A percentile compares a stretch with the other conserved stretches of the same genome.
Conservation (phyloP, 1,139 yeast genomes). For the Debaryomyces subglobosus region DNA sequence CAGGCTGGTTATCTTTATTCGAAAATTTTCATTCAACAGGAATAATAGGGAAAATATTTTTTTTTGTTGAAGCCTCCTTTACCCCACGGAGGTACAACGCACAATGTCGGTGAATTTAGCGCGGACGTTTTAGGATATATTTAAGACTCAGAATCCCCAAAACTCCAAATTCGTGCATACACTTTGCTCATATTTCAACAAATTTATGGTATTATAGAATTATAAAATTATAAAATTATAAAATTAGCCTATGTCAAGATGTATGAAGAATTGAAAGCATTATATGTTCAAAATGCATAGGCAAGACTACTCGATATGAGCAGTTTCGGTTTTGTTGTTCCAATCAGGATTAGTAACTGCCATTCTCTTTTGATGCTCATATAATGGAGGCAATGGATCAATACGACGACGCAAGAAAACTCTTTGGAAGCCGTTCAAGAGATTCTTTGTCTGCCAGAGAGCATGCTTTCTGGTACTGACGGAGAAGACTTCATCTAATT, state of each 20-base stretch:
- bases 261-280: conserved; percentile 7
- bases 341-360: conserved; percentile 61
- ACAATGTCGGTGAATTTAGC: no score
- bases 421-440: conserved; percentile 49
- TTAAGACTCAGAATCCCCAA: no score
- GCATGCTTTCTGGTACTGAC: conserved; percentile 60
- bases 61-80: no score
- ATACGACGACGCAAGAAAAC: conserved; percentile 42
- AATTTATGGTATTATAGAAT: no score
- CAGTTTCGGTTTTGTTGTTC: conserved; percentile 57
- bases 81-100: no score
- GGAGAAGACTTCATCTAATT: conserved; percentile 69
- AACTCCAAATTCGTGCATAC: no score
- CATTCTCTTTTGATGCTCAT: conserved; percentile 51
- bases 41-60: no score
- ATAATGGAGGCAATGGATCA: conserved; percentile 53
- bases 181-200: no score
- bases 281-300: conserved; percentile 18
- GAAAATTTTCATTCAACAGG: no score
- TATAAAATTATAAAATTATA: no score
- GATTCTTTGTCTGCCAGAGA: conserved; percentile 49
- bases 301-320: conserved; percentile 50
- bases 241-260: neutral
- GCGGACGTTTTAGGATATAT: no score
- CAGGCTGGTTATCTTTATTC: no score